These are phyloP conservation scores for Purshia tridentata DNA, from an alignment of 306 rosid species.

Conservation along the genomic window DNA sequence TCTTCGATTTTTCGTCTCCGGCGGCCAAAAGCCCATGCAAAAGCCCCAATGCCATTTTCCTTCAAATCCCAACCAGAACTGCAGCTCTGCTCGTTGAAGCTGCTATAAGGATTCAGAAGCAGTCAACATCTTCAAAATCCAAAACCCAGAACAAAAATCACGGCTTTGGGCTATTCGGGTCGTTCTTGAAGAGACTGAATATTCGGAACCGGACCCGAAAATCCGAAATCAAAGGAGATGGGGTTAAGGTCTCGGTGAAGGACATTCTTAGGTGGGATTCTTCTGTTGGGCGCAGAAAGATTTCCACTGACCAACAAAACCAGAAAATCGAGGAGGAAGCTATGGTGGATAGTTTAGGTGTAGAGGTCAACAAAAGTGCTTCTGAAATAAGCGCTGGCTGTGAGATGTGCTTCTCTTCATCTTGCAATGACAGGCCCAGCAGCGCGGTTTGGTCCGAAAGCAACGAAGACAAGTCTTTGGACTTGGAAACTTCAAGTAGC, in stretches of 20 bases:
- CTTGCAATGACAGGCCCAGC: conserved; percentile 46
- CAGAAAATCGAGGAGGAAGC: conserved; percentile 1
- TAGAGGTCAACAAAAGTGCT: conserved; percentile 4
- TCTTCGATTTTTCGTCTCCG: conserved; percentile 56
- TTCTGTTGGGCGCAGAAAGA: conserved; percentile 24
- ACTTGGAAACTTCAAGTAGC: conserved; percentile 46
- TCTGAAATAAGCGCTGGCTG: conserved; percentile 17
- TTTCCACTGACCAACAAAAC: conserved; percentile 13
- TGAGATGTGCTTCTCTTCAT: conserved; percentile 23
- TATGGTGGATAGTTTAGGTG: conserved; percentile 4
- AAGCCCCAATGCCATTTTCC: conserved; percentile 60
- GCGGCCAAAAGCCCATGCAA: conserved; percentile 39
- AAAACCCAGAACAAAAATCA: conserved; percentile 36
- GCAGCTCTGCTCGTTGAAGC: conserved; percentile 82
- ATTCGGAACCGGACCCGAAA: conserved; percentile 33
- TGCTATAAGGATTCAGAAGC: conserved; percentile 70
- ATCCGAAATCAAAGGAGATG: conserved; percentile 26
- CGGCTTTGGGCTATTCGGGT: conserved; percentile 59
- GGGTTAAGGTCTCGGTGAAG: conserved; percentile 33
- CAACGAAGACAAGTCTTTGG: conserved; percentile 46
- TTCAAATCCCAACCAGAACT: conserved; percentile 68
- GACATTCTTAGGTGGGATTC: conserved; percentile 46
- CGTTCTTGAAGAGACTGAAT: conserved; percentile 54
- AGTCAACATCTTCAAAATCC: conserved; percentile 38
- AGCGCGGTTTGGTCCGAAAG: conserved; percentile 71